phyloP scores from a whole-genome alignment of 2,329 filamentous ascomycete species.

The Mycosphaerella arachidis region DNA sequence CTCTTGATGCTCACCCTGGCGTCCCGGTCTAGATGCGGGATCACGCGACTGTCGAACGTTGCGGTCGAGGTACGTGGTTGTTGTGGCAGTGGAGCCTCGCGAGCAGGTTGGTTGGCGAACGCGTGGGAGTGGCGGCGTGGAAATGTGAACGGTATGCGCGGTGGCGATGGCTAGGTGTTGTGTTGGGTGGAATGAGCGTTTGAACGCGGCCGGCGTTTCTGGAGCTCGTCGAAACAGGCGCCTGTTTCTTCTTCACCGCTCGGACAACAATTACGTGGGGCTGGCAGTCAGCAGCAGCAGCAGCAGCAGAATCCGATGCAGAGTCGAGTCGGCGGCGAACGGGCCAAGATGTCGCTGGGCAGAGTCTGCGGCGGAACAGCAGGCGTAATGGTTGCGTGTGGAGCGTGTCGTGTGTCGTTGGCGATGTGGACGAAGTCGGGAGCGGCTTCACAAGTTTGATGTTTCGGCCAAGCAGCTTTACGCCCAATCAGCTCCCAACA shows the following conservation, averaged over 20 bases:
- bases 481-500: not conserved
- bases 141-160: not conserved
- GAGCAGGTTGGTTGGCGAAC: not conserved
- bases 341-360: not conserved
- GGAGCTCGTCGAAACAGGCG: not conserved
- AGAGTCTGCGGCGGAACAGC: not conserved
- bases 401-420: not conserved
- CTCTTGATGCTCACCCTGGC: slow-evolving; percentile 12
- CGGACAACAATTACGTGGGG: slow-evolving; percentile 2
- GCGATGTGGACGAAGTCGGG: not conserved
- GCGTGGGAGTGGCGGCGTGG: not conserved
- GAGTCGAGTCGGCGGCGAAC: not conserved
- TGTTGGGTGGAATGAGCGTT: not conserved
- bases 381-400: not conserved
- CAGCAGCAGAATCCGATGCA: not conserved
- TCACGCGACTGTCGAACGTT: slow-evolving; percentile 14
- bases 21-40: slow-evolving; percentile 9
- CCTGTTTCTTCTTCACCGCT: slow-evolving; percentile 8
- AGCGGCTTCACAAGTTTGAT: no score
- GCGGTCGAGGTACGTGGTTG: not conserved
- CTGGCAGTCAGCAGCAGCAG: slow-evolving; percentile 7
- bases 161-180: not conserved
- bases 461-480: not conserved
- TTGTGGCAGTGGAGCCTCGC: slow-evolving; percentile 5
- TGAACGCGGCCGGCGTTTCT: not conserved